Conservation (phyloP, 805 yeast genomes). For the Maudiozyma barnettii region DNA sequence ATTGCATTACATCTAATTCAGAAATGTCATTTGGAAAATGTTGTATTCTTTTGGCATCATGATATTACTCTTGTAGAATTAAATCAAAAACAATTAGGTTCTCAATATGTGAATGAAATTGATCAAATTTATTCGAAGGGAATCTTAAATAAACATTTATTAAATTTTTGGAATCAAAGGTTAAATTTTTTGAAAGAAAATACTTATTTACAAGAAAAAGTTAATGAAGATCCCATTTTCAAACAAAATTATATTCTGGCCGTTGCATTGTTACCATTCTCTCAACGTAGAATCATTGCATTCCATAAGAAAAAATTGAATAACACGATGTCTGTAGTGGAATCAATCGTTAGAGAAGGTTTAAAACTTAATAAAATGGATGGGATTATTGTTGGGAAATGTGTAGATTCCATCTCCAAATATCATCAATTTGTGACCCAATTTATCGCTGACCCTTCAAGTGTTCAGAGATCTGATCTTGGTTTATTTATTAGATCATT, state of each 20-base stretch:
- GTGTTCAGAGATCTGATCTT: slow-evolving; percentile 41
- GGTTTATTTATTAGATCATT: slow-evolving; percentile 51
- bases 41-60: slow-evolving; percentile 43
- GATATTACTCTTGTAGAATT: slow-evolving; percentile 15
- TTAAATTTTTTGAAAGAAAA: slow-evolving; percentile 3
- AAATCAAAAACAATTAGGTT: slow-evolving; percentile 7
- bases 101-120: slow-evolving; percentile 12
- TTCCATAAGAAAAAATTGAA: slow-evolving; percentile 21
- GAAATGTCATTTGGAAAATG: slow-evolving; percentile 43
- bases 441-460: slow-evolving; percentile 10
- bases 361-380: slow-evolving; percentile 53
- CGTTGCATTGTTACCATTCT: slow-evolving; percentile 17
- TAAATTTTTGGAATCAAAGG: slow-evolving; percentile 4
- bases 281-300: slow-evolving; percentile 16
- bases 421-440: slow-evolving; percentile 24
- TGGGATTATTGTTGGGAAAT: slow-evolving; percentile 40
- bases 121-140: slow-evolving; percentile 12
- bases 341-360: slow-evolving; percentile 55
- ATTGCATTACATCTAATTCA: slow-evolving; percentile 55
- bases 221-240: slow-evolving; percentile 6
- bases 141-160: slow-evolving; percentile 9
- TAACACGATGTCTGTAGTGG: slow-evolving; percentile 26
- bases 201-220: slow-evolving; percentile 3
- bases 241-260: slow-evolving; percentile 14
- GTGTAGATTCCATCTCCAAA: slow-evolving; percentile 30